Base-by-base conservation (phyloP, 2,329 filamentous ascomycete genomes). In the Botryosphaeria dothidea region DNA sequence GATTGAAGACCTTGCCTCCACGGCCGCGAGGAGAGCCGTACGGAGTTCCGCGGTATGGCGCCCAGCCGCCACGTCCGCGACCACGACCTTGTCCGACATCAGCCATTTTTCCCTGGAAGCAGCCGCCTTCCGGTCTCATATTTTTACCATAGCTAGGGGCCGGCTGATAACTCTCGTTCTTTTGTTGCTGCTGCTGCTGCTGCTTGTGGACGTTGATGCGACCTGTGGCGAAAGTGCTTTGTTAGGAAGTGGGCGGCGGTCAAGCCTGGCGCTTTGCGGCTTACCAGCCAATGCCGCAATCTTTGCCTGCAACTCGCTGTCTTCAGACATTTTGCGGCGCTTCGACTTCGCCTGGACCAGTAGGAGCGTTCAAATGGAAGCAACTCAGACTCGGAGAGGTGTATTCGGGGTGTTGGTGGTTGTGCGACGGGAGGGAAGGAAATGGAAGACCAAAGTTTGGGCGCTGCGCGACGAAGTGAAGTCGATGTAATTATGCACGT, bases 141-240 rank as follows among this genome's bases (percentile, higher is more conserved):
- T 71, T 36, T 74, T 31, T 60, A 64, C 61, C 61, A 21, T 56
- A 56, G 13, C 46, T 19, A 34, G 38, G 19, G 3, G n/a, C 25
- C 3, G 56, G 72, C 38, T 48, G 71, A 66, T 62, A 43, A 67
- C 68, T 86, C 83, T 68, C 89, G 85, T n/a, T n/a, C n/a, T n/a
- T n/a, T n/a, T n/a, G n/a, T n/a, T 8, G 52, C 38, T 56, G 38
- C 36, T 52, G 49, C 13, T 64, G 48, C 19, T 54, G 61, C 68
- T 86, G 91, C 76, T 91, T 93, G 80, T 91, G 89, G 61, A 88
- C 87, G 75, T 93, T 93, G 74, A 95, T 94, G 78, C 91, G 89
- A 69, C 90, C 90, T 92, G 27, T 46, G n/a, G 38, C 27, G 48
- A 21, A 36, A 23, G 19, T 17, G 45, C 38, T 23, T 25, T 34